Percentiles rank a stretch among this genome's conserved stretches.
phyloP scores from a whole-genome alignment of 2,329 filamentous ascomycete species.

The Pseudonectria foliicola region DNA sequence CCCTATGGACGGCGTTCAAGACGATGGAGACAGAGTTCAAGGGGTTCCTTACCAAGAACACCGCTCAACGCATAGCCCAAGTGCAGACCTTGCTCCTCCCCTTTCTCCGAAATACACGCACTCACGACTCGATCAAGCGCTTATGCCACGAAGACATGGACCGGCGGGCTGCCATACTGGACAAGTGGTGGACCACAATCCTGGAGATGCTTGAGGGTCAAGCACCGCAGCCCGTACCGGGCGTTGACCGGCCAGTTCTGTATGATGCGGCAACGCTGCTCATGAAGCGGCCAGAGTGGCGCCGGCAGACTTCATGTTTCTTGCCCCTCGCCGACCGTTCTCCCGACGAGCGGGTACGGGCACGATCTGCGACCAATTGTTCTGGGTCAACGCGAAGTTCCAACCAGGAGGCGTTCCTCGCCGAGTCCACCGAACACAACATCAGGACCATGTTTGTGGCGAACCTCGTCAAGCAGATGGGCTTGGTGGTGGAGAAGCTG shows the following conservation, averaged over 20 bases:
- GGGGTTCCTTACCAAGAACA: conserved; percentile 66
- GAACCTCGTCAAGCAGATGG: conserved; percentile 77
- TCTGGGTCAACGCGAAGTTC: conserved; percentile 61
- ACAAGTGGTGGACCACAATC: conserved; percentile 84
- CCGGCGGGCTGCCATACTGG: conserved; percentile 67
- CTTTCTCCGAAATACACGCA: conserved; percentile 64
- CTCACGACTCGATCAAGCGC: conserved; percentile 55
- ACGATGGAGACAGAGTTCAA: conserved; percentile 41
- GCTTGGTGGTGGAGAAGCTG: conserved; percentile 83
- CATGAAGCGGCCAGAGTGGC: conserved; percentile 88
- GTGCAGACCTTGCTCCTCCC: conserved; percentile 67
- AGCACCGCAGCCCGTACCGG: conserved; percentile 62
- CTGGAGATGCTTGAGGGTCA: conserved; percentile 74
- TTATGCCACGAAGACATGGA: conserved; percentile 79
- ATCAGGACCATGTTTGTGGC: conserved; percentile 79
- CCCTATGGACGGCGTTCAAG: conserved; percentile 49
- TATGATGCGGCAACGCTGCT: conserved; percentile 72
- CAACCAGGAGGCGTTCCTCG: conserved; percentile 46
- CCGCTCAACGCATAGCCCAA: conserved; percentile 64
- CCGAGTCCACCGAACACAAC: conserved; percentile 75
- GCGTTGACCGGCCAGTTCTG: conserved; percentile 74
- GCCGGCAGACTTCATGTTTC: conserved; percentile 61
- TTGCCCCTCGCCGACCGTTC: conserved; percentile 53
- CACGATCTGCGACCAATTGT: conserved; percentile 41
- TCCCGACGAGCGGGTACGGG: conserved; percentile 37